Evolutionary conservation across 2,329 filamentous ascomycete species (phyloP).

Genomic region (Helotiales sp.): DNA sequence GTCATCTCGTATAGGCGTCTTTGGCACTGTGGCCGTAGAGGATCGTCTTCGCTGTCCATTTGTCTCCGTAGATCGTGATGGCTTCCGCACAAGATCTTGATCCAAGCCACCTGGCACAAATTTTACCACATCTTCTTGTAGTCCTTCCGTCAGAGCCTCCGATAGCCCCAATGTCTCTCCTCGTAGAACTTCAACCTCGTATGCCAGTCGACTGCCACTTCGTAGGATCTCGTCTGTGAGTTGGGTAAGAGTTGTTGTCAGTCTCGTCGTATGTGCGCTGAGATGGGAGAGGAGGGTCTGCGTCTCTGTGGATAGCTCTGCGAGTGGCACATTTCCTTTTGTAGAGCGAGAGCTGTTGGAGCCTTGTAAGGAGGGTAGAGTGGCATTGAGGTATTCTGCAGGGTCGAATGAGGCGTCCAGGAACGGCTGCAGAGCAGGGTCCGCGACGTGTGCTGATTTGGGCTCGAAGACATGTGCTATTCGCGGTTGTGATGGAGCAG

Average conservation of each 20-base stretch:
- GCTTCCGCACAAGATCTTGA: conserved; percentile 25
- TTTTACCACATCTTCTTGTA: conserved; percentile 70
- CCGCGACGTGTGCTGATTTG: conserved; percentile 63
- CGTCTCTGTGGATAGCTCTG: conserved; percentile 77
- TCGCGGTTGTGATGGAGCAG: conserved; percentile 14
- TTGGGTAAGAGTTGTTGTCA: conserved; percentile 80
- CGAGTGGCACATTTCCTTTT: conserved; percentile 53
- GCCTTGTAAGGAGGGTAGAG: conserved; percentile 65
- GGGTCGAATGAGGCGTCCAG: conserved; percentile 77
- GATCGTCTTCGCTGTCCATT: conserved; percentile 28
- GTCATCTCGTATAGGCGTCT: conserved; percentile 29
- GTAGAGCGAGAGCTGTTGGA: conserved; percentile 26
- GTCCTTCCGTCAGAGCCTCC: conserved; percentile 71
- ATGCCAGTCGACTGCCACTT: conserved; percentile 83
- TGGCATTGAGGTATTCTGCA: conserved; percentile 79
- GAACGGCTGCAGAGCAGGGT: conserved; percentile 74
- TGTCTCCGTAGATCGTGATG: conserved; percentile 26
- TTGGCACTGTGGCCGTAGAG: conserved; percentile 27
- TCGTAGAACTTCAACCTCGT: conserved; percentile 91
- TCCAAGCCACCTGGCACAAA: conserved; percentile 61
- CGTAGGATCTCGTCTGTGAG: conserved; percentile 93
- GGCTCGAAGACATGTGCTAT: conserved; percentile 18
- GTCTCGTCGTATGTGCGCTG: conserved; percentile 81
- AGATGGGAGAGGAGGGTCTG: conserved; percentile 85
- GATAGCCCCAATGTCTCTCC: conserved; percentile 82